A percentile compares a stretch with the other conserved stretches of the same genome.
Evolutionary conservation across 192 early-diverging fungal species (phyloP).

Genomic region (Backusella tuberculispora): DNA sequence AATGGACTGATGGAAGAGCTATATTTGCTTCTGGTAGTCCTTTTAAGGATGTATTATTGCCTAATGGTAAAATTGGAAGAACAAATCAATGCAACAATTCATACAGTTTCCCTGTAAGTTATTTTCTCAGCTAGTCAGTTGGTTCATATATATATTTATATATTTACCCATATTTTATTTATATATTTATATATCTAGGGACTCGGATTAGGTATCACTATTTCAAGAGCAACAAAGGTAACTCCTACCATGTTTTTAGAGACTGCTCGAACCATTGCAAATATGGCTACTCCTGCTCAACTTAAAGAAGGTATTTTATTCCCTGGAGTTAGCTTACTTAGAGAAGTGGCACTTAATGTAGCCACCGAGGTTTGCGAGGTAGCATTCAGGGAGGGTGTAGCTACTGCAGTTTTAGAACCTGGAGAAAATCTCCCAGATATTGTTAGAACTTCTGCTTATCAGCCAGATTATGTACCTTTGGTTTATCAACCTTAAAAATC

Average conservation of each 20-base stretch:
- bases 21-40: conserved; percentile 96
- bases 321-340: conserved; percentile 84
- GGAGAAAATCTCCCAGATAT: conserved; percentile 42
- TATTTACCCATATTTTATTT: not conserved
- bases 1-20: conserved; percentile 79
- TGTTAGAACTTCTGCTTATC: conserved; percentile 50
- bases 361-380: conserved; percentile 77
- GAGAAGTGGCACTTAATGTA: conserved; percentile 80
- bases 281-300: conserved; percentile 75
- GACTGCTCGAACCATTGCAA: conserved; percentile 78
- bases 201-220: conserved; percentile 83
- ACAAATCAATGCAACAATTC: conserved; percentile 95
- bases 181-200: conserved; percentile 48
- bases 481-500: conserved; percentile 13
- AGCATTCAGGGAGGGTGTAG: conserved; percentile 48
- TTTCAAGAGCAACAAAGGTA: conserved; percentile 71
- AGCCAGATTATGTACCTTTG: conserved; percentile 46
- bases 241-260: conserved; percentile 85
- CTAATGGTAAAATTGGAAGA: conserved; percentile 57
- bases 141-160: not conserved
- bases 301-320: conserved; percentile 73
- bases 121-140: not conserved
- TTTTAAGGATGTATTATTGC: conserved; percentile 80
- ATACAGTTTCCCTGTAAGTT: conserved; percentile 89
- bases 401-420: conserved; percentile 37